Base-by-base conservation (phyloP, 164 flowering plant species). In the Vitis vinifera region DNA sequence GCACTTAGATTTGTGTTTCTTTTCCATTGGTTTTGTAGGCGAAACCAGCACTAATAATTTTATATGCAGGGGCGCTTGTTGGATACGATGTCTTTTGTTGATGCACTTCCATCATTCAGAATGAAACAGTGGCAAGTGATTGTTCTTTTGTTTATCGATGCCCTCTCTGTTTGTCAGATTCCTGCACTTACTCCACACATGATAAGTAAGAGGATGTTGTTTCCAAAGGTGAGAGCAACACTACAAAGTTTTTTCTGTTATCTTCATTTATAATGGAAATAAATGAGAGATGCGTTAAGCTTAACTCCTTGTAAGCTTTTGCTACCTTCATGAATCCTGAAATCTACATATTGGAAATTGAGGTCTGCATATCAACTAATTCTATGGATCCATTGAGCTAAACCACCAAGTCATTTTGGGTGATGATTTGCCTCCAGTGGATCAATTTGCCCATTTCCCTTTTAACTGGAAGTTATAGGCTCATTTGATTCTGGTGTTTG, bases 51-150 rank as follows among this genome's bases (percentile, higher is more conserved):
- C 69, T 52, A 31, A 51, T 53, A 52, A 17, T 5, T 70, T 44
- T 31, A 19, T 55, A 9, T 74, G 68, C 91, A 91, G 97, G 85
- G 69, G 2, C 63, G 71, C 59, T 78, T 92, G 67, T 71, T 92
- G 81, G 90, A 83, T 29, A 92, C 97, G 30, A 87, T 94, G 97
- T 79, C 97, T 5, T 92, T 92, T 71, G 59, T 79, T 58, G 91
- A 89, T 63, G 80, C 97, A 56, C 70, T 92, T 63, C 97, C 98
- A 63, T 75, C 97, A 6, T 87, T 94, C 62, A 80, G 86, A 75
- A 74, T 71, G 69, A 91, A 88, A 67, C 97, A 92, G 71, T 94
- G 98, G 98, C 93, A 88, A 74, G 89, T 92, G 60, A 77, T 91
- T 29, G 76, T 78, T 62, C 87, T 92, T 72, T 76, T 94, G 59